These are phyloP conservation scores for Yamadazyma takamatsuzukensis DNA, from an alignment of 805 yeast species.

Conservation along the genomic window DNA sequence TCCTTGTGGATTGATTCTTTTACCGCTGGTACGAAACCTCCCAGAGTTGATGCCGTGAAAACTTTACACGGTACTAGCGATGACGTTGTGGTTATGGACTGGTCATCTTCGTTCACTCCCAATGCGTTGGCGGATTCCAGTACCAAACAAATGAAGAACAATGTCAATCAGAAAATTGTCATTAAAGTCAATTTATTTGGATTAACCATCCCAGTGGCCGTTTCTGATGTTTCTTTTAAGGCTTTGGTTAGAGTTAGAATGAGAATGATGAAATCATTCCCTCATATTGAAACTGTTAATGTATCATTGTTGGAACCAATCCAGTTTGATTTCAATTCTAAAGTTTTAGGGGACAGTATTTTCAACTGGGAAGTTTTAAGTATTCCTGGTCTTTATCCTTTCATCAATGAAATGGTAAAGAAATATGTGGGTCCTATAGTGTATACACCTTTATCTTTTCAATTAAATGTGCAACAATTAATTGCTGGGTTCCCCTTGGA, in stretches of 20 bases:
- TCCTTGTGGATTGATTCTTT: conserved; percentile 82
- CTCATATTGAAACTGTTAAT: conserved; percentile 89
- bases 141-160: conserved; percentile 77
- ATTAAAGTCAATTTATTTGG: conserved; percentile 84
- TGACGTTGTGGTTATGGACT: conserved; percentile 96
- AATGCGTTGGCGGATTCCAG: conserved; percentile 81
- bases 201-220: conserved; percentile 69
- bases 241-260: conserved; percentile 76
- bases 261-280: conserved; percentile 86
- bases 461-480: conserved; percentile 86
- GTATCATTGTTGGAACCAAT: conserved; percentile 85
- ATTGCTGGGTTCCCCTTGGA: conserved; percentile 76
- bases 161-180: conserved; percentile 76
- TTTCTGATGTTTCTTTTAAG: conserved; percentile 74
- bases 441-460: conserved; percentile 87
- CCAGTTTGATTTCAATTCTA: conserved; percentile 77
- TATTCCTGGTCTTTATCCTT: conserved; percentile 81
- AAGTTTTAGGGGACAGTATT: conserved; percentile 70
- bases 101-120: conserved; percentile 93
- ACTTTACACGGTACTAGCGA: conserved; percentile 86
- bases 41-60: conserved; percentile 85
- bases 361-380: conserved; percentile 86
- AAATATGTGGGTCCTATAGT: conserved; percentile 87
- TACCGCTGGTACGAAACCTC: conserved; percentile 94
- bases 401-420: conserved; percentile 79